phyloP scores from a whole-genome alignment of 2,329 filamentous ascomycete genomes.

The Colletotrichum ledebouriae region DNA sequence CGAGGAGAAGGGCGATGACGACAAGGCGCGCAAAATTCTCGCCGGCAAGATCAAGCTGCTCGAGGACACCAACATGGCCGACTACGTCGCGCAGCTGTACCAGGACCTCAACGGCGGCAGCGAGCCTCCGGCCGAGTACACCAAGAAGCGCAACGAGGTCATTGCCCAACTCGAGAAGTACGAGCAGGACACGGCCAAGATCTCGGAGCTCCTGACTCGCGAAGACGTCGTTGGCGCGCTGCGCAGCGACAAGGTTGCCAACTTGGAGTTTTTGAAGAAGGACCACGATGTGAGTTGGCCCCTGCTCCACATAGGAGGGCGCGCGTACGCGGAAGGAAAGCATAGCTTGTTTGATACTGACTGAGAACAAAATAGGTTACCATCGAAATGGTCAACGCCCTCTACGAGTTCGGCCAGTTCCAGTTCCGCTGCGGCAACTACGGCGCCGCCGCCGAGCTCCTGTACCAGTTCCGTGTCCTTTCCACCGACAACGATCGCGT shows the following conservation, averaged over 20 bases:
- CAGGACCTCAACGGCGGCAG: constrained; percentile 87
- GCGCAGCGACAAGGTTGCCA: constrained; percentile 96
- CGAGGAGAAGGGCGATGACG: constrained; percentile 76
- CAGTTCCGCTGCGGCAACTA: constrained; percentile 99
- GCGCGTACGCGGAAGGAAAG: too few relatives aligned
- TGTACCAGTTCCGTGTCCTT: constrained; percentile 98
- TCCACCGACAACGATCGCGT: constrained; percentile 99
- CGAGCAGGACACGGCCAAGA: constrained; percentile 89
- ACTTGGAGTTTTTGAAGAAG: constrained; percentile 98
- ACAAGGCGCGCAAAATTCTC: constrained; percentile 76
- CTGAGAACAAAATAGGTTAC: constrained; percentile 72
- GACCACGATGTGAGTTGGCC: constrained; percentile 81
- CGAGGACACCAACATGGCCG: constrained; percentile 98
- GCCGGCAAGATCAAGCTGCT: constrained; percentile 93
- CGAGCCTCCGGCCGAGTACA: constrained; percentile 85
- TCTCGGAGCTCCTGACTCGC: constrained; percentile 86
- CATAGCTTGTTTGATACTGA: not conserved
- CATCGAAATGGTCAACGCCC: constrained; percentile 92
- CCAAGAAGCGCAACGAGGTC: constrained; percentile 90
- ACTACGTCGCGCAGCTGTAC: constrained; percentile 94
- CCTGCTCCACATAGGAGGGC: not conserved
- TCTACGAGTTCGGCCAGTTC: constrained; percentile 96
- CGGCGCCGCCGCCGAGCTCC: constrained; percentile 86
- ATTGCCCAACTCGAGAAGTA: constrained; percentile 85
- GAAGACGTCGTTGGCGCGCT: constrained; percentile 92